Base-by-base conservation (phyloP, 768 basidiomycete genomes). In the Leccinum rimulosum region DNA sequence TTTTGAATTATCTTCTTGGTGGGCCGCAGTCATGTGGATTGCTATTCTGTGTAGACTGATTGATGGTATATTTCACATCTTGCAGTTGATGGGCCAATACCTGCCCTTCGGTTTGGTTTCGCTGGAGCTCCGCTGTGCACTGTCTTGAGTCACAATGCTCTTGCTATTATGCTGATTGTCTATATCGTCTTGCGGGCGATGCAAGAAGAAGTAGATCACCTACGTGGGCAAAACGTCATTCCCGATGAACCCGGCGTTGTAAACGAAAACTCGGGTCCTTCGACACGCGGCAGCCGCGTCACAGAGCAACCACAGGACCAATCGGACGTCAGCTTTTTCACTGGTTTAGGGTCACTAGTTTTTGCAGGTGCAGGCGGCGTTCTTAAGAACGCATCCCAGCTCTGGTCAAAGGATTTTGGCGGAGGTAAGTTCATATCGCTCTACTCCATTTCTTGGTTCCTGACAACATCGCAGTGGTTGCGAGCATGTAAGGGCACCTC, bases 381-480 rank as follows among this genome's bases (percentile, higher is more conserved):
- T 59, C 54, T 14, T 2, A 64, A 71, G 59, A 70, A 50, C n/a
- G 70, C 65, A 22, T 65, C 69, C 28, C 65, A 71, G 43, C 57
- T 71, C 17, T 70, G 69, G 65, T 69, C 68, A n/a, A 71, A 70
- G 52, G 70, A 70, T 50, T 61, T 70, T 17, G 64, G 66, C 55
- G 70, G 66, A 54, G 62, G 69, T 35, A 35, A 64, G 66, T 56
- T 22, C 33, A 45, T 14, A 35, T 49, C 2, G 30, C 19, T 60
- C n/a, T 5, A 11, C 4, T 25, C 36, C 15, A 14, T 19, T 19
- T 22, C 10, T 56, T 57, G 31, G 14, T 54, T 45, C 6, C 50
- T 64, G 48, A 69, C 52, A 36, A 27, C 14, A 38, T 40, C 17
- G 36, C 50, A 64, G 68, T 65, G 30, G 55, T 64, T 47, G 68